These are phyloP conservation scores for Sclerotinia sclerotiorum DNA, from an alignment of 2,329 filamentous ascomycete species.

Conservation along the genomic window DNA sequence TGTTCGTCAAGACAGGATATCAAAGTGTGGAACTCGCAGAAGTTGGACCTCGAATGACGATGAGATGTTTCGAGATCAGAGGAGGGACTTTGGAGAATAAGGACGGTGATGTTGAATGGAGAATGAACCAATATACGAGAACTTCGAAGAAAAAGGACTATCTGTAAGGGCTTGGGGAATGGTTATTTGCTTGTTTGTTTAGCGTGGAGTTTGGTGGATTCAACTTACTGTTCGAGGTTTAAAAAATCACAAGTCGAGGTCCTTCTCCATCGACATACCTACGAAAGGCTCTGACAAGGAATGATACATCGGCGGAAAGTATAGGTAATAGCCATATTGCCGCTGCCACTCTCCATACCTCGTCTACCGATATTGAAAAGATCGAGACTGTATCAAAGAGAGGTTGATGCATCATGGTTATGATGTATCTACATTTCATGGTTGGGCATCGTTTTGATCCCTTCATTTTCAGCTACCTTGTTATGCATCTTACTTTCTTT, in stretches of 20 bases:
- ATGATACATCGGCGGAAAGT: conserved; percentile 16
- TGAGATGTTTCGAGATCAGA: conserved; percentile 91
- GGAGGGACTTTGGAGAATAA: conserved; percentile 91
- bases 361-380: conserved; percentile 17
- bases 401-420: conserved; percentile 11
- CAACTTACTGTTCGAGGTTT: conserved; percentile 28
- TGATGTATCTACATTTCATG: background rate
- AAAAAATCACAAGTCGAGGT: conserved; percentile 18
- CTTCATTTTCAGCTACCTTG: conserved; percentile 23
- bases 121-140: conserved; percentile 90
- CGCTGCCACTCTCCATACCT: conserved; percentile 22
- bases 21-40: conserved; percentile 86
- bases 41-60: conserved; percentile 94
- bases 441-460: background rate
- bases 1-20: conserved; percentile 91
- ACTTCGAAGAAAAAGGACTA: conserved; percentile 96
- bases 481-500: conserved; percentile 22
- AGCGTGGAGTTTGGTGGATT: conserved; percentile 39
- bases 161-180: conserved; percentile 53
- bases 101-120: conserved; percentile 95
- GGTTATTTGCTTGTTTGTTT: conserved; percentile 34
- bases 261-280: conserved; percentile 23
- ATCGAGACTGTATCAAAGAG: conserved; percentile 15
- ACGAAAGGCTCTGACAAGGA: conserved; percentile 19
- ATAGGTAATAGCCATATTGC: conserved; percentile 24